Percentiles rank a stretch among this genome's conserved stretches.
These are phyloP conservation scores for Penicillium sp. DNA, from an alignment of 2,329 filamentous ascomycete species.

Conservation along the genomic window DNA sequence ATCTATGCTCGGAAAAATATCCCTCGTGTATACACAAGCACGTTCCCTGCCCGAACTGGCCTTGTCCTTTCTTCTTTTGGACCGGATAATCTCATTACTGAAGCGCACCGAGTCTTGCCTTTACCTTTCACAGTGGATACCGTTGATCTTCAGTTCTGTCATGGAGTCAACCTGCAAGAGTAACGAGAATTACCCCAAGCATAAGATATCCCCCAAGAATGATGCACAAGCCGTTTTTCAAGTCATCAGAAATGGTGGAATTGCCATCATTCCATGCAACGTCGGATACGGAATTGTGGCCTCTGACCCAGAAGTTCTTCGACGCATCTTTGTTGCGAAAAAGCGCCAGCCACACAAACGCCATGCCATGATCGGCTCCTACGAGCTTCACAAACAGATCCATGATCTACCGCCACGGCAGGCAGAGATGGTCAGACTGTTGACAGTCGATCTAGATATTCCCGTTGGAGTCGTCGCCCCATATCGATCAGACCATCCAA, in stretches of 20 bases:
- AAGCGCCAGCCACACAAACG: conserved; percentile 26
- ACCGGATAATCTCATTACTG: background rate
- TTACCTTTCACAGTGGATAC: background rate
- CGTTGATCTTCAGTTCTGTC: background rate
- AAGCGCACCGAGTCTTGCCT: background rate
- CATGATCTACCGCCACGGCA: conserved; percentile 21
- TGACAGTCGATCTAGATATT: conserved; percentile 29
- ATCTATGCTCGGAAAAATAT: background rate
- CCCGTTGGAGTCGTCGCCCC: conserved; percentile 30
- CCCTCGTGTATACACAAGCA: no score
- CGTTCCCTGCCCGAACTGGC: no score
- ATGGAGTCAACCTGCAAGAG: background rate
- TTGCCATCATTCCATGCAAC: conserved; percentile 30
- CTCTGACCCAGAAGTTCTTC: conserved; percentile 20
- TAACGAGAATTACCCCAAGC: background rate
- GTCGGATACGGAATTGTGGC: conserved; percentile 32
- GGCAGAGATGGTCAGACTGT: conserved; percentile 20
- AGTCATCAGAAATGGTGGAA: conserved; percentile 24
- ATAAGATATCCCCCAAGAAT: background rate
- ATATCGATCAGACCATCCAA: conserved; percentile 24
- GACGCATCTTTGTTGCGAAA: conserved; percentile 24
- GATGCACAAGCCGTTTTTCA: conserved; percentile 26
- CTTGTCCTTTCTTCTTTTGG: no score
- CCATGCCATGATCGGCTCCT: conserved; percentile 33
- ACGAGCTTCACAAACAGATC: conserved; percentile 24